These are phyloP conservation scores for Penicillium oxalicum DNA, from an alignment of 2,329 filamentous ascomycete species.

Conservation along the genomic window DNA sequence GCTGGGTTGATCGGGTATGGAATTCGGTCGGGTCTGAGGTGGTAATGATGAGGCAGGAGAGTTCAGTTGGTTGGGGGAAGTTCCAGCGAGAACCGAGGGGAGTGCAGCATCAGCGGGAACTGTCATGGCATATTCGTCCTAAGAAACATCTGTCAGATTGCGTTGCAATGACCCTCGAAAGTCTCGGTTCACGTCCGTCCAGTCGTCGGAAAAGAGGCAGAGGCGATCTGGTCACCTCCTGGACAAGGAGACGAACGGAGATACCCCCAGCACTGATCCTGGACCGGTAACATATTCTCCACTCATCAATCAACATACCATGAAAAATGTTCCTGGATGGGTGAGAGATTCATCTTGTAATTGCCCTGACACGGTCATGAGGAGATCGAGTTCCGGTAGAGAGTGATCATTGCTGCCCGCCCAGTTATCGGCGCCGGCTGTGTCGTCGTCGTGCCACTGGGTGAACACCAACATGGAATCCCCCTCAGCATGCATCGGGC, in stretches of 20 bases:
- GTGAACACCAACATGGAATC: not conserved
- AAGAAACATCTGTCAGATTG: not conserved
- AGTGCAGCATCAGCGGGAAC: not conserved
- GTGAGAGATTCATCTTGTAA: not conserved
- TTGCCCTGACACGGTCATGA: not conserved
- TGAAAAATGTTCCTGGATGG: not conserved
- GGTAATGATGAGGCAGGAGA: not conserved
- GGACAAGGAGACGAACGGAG: not conserved
- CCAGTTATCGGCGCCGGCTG: not conserved
- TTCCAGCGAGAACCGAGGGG: not conserved
- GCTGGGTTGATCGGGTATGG: not conserved
- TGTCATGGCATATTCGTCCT: not conserved
- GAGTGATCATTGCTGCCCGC: not conserved
- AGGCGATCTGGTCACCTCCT: not conserved
- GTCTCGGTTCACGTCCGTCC: no score
- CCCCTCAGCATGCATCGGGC: not conserved
- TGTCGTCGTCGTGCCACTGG: conserved; percentile 1
- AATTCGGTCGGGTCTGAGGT: not conserved
- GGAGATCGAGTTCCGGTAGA: not conserved
- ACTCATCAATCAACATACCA: not conserved
- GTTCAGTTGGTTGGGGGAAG: not conserved
- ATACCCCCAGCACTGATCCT: no score
- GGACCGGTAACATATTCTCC: no score
- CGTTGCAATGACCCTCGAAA: no score
- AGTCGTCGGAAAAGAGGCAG: not conserved